phyloP scores from a whole-genome alignment of 2,329 filamentous ascomycete genomes.

The Colletotrichum tropicicola region DNA sequence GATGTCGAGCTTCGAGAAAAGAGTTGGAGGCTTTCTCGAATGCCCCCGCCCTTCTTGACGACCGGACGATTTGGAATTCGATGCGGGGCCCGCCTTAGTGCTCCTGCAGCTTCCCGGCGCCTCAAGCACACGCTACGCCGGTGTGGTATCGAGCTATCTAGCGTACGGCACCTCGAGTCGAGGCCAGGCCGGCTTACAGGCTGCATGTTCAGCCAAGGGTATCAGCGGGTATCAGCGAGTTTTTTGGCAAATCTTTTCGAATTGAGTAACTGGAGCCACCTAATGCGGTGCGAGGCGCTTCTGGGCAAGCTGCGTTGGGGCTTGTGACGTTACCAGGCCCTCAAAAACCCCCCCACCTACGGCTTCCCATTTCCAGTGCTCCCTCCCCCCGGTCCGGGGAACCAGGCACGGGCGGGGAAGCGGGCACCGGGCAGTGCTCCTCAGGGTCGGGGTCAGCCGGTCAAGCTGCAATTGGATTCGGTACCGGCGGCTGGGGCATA shows the following conservation, averaged over 20 bases:
- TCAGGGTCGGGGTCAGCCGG: too few relatives aligned
- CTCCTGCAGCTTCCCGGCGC: slow-evolving; percentile 19
- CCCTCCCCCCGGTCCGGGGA: too few relatives aligned
- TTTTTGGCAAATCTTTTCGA: slow-evolving; percentile 14
- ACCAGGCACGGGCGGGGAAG: too few relatives aligned
- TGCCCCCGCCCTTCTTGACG: neutral
- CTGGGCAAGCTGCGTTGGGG: too few relatives aligned
- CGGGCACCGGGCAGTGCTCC: neutral
- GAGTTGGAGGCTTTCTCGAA: slow-evolving; percentile 2
- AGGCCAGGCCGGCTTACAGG: neutral
- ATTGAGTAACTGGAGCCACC: neutral
- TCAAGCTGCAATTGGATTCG: neutral
- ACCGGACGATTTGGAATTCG: slow-evolving; percentile 28
- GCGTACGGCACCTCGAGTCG: neutral
- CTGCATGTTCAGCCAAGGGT: neutral
- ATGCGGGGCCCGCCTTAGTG: slow-evolving; percentile 24
- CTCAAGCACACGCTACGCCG: slow-evolving; percentile 1
- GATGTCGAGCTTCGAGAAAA: neutral
- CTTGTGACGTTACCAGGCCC: too few relatives aligned
- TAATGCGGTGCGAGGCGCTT: neutral
- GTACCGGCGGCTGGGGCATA: neutral
- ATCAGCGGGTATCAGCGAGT: too few relatives aligned
- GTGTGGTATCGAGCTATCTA: neutral
- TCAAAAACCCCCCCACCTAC: too few relatives aligned
- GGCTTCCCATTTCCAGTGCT: too few relatives aligned